Evolutionary conservation across 352 stramenopile genomes (phyloP), one percentile per base, ranked within the genome.

Genomic region (Blastocystis sp.): DNA sequence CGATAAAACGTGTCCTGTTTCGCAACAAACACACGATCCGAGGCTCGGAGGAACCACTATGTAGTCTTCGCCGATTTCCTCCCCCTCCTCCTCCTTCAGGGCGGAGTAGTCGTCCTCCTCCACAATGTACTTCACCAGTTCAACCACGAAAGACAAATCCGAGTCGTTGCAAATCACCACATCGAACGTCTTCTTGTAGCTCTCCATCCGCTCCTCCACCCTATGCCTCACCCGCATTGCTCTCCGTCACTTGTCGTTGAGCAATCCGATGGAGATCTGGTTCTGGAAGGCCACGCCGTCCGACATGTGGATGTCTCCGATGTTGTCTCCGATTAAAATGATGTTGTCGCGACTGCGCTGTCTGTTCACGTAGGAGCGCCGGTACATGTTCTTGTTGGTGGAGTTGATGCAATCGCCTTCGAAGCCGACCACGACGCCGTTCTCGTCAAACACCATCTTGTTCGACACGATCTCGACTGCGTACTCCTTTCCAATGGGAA

Each of bases 1-100:
- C 95, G 96, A 93, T 99, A 96, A 96, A 74, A 86, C 59, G 10
- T 81, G 34, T 19, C 5, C 7, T 81, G 71, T 81, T 81, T 81
- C 7, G 34, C 17, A 45, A 48, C 23, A 76, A 76, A 76, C 66
- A 56, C 5, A 34, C 28, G 28, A 79, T 60, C 69, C 69, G 19
- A 79, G 52, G 40, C 69, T 79, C 19, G 69, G 69, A 61, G 69
- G 69, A 28, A 79, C 69, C 7, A 79, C 69, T 21, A 79, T 79
- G 43, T 61, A 79, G 9, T 79, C 69, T 34, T 79, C 69, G 9
- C 45, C 69, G 28, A 34, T 34, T 5, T 28, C 52, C 52, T 76
- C 23, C 14, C 52, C 65, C 17, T 61, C 69, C 28, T 77, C 67
- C 38, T 79, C 69, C 38, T 79, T 34, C n/a, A 79, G 23, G 19